Percentiles rank a stretch among this genome's conserved stretches.
Conservation (phyloP, 1,284 basidiomycete species). For the Clitocybe nebularis region DNA sequence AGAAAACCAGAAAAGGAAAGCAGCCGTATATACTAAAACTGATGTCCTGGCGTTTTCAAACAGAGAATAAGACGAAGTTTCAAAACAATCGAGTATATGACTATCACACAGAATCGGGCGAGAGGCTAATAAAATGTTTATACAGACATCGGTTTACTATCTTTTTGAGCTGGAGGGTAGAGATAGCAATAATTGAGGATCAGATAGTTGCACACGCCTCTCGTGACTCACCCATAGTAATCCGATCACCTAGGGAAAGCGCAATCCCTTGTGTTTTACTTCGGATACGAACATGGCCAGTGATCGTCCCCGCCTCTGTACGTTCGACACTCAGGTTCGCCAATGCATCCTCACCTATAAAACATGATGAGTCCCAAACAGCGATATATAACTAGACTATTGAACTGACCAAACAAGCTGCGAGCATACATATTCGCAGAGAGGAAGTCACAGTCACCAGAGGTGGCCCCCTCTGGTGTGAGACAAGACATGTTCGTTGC, state of each 20-base stretch:
- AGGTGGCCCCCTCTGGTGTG: conserved; percentile 90
- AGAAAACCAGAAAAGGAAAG: no score
- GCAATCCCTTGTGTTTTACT: conserved; percentile 97
- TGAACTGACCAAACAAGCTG: conserved; percentile 74
- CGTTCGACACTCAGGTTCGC: conserved; percentile 96
- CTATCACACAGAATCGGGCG: not conserved
- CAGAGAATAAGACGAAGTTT: no score
- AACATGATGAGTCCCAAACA: conserved; percentile 3
- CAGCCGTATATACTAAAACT: no score
- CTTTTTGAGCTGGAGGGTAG: conserved; percentile 55
- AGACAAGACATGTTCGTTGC: conserved; percentile 95
- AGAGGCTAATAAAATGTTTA: conserved; percentile 13
- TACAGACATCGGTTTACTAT: conserved; percentile 47
- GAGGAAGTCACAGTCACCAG: conserved; percentile 91
- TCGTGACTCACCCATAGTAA: conserved; percentile 75
- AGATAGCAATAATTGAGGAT: no score
- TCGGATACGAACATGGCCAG: conserved; percentile 89
- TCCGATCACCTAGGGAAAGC: conserved; percentile 87
- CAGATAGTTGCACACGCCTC: no score
- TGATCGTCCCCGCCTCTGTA: conserved; percentile 76
- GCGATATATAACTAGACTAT: not conserved
- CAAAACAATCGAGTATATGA: not conserved
- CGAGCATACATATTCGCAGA: conserved; percentile 93
- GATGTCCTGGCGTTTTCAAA: no score
- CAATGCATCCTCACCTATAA: conserved; percentile 87